Conservation (phyloP, 2,329 filamentous ascomycete genomes). For the Epichloe hybrida region DNA sequence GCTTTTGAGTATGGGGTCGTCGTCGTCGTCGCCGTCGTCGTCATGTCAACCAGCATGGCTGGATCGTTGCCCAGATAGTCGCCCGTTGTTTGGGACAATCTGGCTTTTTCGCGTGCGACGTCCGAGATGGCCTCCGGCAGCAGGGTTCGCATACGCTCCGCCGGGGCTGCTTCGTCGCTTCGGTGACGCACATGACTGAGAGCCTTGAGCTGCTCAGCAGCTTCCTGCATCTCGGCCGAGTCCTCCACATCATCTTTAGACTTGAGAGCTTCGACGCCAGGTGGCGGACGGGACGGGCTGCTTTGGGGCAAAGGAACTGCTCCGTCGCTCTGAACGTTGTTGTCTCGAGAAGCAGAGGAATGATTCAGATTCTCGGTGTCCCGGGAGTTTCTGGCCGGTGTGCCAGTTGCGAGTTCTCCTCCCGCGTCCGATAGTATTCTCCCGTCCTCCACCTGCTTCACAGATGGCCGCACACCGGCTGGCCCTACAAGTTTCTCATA, state of each 20-base stretch:
- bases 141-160: conserved; percentile 22
- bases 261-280: conserved; percentile 13
- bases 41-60: conserved; percentile 11
- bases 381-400: conserved; percentile 15
- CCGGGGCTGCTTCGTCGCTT: conserved; percentile 29
- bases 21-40: conserved; percentile 5
- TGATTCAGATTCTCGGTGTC: conserved; percentile 16
- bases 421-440: conserved; percentile 42
- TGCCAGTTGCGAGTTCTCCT: conserved; percentile 30
- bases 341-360: conserved; percentile 13
- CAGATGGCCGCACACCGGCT: conserved; percentile 29
- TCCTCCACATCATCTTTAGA: conserved; percentile 34
- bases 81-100: conserved; percentile 21
- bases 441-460: conserved; percentile 43
- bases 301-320: conserved; percentile 14
- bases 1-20: conserved; percentile 17
- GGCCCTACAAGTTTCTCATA: conserved; percentile 44
- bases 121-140: conserved; percentile 25
- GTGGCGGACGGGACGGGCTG: conserved; percentile 14
- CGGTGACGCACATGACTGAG: conserved; percentile 48
- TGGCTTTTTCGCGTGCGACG: conserved; percentile 12
- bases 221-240: conserved; percentile 56
- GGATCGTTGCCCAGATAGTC: conserved; percentile 15
- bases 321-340: conserved; percentile 11
- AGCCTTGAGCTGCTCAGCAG: conserved; percentile 52